Percentiles rank a stretch among this genome's conserved stretches.
Conservation (phyloP, 345 rosid species). For the Eucalyptus tenuipes region DNA sequence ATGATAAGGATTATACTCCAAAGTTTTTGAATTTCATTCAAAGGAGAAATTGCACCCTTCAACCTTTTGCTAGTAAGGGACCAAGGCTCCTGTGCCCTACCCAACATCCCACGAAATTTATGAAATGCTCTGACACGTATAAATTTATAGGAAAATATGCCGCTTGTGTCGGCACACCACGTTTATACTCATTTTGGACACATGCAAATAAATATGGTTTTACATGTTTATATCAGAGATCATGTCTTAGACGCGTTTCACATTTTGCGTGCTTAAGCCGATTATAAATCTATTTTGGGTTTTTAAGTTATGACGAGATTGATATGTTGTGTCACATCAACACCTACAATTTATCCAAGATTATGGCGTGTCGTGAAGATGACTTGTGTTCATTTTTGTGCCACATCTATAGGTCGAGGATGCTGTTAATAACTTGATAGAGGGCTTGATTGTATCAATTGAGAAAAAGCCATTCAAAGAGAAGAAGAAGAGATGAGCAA, state of each 20-base stretch:
- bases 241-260: background rate
- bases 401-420: background rate
- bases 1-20: background rate
- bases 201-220: background rate
- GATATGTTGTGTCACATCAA: accelerated
- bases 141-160: background rate
- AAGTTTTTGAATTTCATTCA: too few relatives aligned
- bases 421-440: background rate
- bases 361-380: background rate
- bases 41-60: background rate
- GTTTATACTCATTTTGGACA: background rate
- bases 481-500: background rate
- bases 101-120: background rate
- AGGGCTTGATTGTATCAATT: background rate
- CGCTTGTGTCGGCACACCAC: accelerated
- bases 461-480: background rate
- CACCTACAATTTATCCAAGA: background rate
- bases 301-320: background rate
- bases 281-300: background rate
- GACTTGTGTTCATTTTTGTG: background rate
- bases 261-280: accelerated
- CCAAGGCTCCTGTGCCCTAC: background rate
- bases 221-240: accelerated
- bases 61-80: background rate
- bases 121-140: accelerated